A percentile compares a stretch with the other conserved stretches of the same genome.
Evolutionary conservation across 2,329 filamentous ascomycete genomes (phyloP).

Genomic region (Fusarium setosum): DNA sequence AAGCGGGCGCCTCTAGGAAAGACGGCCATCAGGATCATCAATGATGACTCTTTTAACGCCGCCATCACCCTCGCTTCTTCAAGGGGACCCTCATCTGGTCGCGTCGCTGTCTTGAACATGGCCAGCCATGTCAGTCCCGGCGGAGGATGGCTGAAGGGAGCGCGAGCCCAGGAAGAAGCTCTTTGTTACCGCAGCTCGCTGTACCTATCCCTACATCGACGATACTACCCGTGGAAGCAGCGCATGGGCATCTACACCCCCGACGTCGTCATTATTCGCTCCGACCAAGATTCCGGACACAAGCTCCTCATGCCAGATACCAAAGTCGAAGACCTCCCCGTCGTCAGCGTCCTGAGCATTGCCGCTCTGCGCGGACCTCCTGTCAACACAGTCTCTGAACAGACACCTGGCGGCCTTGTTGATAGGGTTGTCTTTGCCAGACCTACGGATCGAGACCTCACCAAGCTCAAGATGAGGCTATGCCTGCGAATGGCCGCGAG

Average conservation of each 20-base stretch:
- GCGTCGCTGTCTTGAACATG: conserved; percentile 74
- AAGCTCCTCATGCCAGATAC: conserved; percentile 54
- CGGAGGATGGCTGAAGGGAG: conserved; percentile 72
- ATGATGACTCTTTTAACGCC: conserved; percentile 68
- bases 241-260: conserved; percentile 69
- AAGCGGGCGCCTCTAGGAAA: conserved; percentile 45
- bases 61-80: conserved; percentile 55
- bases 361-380: conserved; percentile 64
- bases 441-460: conserved; percentile 60
- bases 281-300: conserved; percentile 58
- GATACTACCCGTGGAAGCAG: conserved; percentile 65
- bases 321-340: conserved; percentile 52
- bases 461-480: conserved; percentile 72
- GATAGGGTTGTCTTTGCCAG: conserved; percentile 54
- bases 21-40: conserved; percentile 59
- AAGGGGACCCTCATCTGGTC: conserved; percentile 41
- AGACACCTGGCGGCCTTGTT: conserved; percentile 33
- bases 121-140: conserved; percentile 68
- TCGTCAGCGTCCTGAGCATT: conserved; percentile 70
- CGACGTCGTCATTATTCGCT: conserved; percentile 68
- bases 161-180: conserved; percentile 75
- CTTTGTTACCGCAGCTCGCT: conserved; percentile 73
- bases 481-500: conserved; percentile 69
- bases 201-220: conserved; percentile 56
- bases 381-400: conserved; percentile 25